Evolutionary conservation across 2,329 filamentous ascomycete species (phyloP).

Genomic region (Byssothecium circinans): DNA sequence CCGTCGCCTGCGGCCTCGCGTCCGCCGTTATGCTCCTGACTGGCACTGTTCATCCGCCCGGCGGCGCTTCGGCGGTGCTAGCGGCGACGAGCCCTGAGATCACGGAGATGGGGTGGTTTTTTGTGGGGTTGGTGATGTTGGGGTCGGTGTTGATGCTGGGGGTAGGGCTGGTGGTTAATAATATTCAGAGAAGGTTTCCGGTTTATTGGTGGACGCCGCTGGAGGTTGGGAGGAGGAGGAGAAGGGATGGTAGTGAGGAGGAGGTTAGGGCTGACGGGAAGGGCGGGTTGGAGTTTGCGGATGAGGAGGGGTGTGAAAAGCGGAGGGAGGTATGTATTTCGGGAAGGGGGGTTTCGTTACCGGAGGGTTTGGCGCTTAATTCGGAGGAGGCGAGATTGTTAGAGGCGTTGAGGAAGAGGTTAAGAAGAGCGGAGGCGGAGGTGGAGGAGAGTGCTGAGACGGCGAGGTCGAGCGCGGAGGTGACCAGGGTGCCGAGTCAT

Average conservation of each 20-base stretch:
- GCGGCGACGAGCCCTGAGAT: constrained; percentile 46
- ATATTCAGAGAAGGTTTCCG: constrained; percentile 51
- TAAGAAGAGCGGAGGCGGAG: constrained; percentile 25
- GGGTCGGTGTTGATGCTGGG: constrained; percentile 47
- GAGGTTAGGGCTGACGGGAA: constrained; percentile 25
- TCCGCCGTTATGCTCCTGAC: constrained; percentile 52
- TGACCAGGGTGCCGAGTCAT: constrained; percentile 23
- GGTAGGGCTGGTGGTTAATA: constrained; percentile 50
- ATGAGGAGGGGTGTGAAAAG: neutral
- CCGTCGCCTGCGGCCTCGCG: constrained; percentile 47
- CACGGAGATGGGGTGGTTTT: constrained; percentile 51
- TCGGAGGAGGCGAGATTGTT: constrained; percentile 24
- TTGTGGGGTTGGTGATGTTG: constrained; percentile 47
- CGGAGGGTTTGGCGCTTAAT: no score
- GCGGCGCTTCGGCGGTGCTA: constrained; percentile 52
- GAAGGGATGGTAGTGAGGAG: constrained; percentile 15
- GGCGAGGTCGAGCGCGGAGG: constrained; percentile 19
- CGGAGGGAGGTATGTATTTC: no score
- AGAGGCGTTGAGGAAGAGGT: constrained; percentile 14
- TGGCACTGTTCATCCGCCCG: constrained; percentile 54
- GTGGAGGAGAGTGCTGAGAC: constrained; percentile 4
- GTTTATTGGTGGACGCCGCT: constrained; percentile 54
- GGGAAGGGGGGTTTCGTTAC: no score
- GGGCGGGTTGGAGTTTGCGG: constrained; percentile 23
- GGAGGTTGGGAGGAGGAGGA: constrained; percentile 32